These are phyloP conservation scores for Calonectria hawksworthii DNA, from an alignment of 2,329 filamentous ascomycete species.

Conservation along the genomic window DNA sequence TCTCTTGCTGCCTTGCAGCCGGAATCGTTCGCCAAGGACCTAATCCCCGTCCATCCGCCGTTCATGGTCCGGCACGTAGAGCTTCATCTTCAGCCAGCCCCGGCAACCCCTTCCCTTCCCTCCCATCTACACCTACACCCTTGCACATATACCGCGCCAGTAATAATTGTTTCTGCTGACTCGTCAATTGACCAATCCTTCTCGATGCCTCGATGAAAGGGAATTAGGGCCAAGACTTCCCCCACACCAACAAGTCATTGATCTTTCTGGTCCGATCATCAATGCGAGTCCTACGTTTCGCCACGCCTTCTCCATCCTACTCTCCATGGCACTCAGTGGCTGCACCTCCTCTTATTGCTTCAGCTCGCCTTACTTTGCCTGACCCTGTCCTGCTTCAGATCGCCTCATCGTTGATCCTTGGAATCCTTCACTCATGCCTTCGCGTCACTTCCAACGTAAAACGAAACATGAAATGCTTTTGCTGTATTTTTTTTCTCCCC, in stretches of 20 bases:
- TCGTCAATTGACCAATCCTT: slow-evolving; percentile 1
- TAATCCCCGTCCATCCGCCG: slow-evolving; percentile 21
- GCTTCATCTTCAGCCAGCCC: slow-evolving; percentile 24
- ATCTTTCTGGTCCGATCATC: neutral
- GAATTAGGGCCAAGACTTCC: slow-evolving; percentile 3
- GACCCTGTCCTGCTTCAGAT: slow-evolving; percentile 4
- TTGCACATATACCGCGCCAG: neutral
- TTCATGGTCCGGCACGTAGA: slow-evolving; percentile 22
- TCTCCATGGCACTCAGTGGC: neutral
- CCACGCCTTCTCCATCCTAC: neutral
- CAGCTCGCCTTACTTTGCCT: neutral
- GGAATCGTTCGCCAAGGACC: slow-evolving; percentile 20
- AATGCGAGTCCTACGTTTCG: slow-evolving; percentile 16
- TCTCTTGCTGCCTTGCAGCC: neutral
- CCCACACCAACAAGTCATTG: neutral
- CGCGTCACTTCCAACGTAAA: slow-evolving; percentile 13
- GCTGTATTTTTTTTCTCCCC: neutral
- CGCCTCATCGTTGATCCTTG: neutral
- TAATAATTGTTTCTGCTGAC: neutral
- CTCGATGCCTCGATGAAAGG: neutral
- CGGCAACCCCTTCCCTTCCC: neutral
- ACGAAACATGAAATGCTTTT: slow-evolving; percentile 23
- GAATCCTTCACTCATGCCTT: slow-evolving; percentile 19
- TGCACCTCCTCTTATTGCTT: neutral
- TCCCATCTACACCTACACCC: slow-evolving; percentile 12